These are phyloP conservation scores for Lasiosphaeria ovina DNA, from an alignment of 495 filamentous ascomycete species.

Conservation along the genomic window DNA sequence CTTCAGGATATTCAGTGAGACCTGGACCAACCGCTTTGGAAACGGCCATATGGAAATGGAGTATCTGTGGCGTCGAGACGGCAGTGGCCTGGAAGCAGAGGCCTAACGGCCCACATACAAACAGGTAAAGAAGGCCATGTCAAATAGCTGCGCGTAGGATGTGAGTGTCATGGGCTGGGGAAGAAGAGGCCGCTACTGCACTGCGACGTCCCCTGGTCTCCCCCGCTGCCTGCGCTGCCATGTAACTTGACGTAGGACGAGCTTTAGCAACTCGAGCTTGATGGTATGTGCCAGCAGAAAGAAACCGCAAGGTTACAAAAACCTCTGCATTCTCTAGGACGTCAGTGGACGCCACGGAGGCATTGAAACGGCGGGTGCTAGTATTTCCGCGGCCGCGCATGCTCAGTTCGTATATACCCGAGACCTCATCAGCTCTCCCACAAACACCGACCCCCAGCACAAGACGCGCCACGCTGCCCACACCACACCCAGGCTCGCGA, in stretches of 20 bases:
- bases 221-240: too few species aligned
- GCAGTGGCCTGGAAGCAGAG: neutral
- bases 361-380: too few species aligned
- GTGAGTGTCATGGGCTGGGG: too few species aligned
- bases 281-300: too few species aligned
- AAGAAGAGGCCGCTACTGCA: too few species aligned
- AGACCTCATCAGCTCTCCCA: neutral
- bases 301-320: too few species aligned
- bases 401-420: neutral
- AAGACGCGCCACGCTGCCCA: slow-evolving; percentile 33
- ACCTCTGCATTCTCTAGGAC: too few species aligned
- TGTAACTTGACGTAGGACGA: too few species aligned
- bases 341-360: too few species aligned
- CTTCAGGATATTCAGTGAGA: slow-evolving; percentile 17
- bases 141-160: too few species aligned
- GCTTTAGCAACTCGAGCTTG: too few species aligned
- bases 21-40: slow-evolving; percentile 10
- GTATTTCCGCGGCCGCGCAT: neutral
- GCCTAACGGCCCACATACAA: neutral
- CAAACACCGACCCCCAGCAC: slow-evolving; percentile 17
- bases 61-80: slow-evolving; percentile 23
- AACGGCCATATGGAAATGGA: slow-evolving; percentile 15
- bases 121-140: neutral
- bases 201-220: too few species aligned
- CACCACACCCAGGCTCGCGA: slow-evolving; percentile 20